Evolutionary conservation across 257 asterid genomes (phyloP).

Genomic region (Nicotiana sylvestris): DNA sequence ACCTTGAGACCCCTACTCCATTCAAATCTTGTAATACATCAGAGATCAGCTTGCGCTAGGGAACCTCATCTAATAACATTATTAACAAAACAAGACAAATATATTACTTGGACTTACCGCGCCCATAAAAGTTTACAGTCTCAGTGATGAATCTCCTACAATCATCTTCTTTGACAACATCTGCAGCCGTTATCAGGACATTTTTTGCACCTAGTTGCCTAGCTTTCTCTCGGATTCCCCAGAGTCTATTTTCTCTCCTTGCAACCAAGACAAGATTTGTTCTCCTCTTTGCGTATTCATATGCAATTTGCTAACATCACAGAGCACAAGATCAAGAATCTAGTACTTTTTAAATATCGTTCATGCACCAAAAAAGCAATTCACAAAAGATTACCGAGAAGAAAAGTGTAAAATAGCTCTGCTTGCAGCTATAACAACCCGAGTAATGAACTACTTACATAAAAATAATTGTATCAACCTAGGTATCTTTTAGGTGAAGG

Average conservation of each 20-base stretch:
- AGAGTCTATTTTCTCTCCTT: constrained; percentile 62
- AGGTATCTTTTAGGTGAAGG: not conserved
- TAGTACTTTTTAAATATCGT: not conserved
- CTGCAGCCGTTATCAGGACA: constrained; percentile 75
- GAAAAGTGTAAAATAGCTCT: not conserved
- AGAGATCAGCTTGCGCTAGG: not conserved
- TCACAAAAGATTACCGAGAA: not conserved
- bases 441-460: no score
- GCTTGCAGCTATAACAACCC: not conserved
- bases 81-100: not conserved
- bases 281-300: constrained; percentile 76
- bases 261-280: constrained; percentile 80
- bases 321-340: not conserved
- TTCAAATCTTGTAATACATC: not conserved
- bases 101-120: constrained; percentile 27
- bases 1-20: not conserved
- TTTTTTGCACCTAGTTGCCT: constrained; percentile 51
- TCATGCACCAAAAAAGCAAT: not conserved
- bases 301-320: constrained; percentile 67
- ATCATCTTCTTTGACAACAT: constrained; percentile 89
- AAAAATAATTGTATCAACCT: no score
- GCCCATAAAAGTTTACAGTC: constrained; percentile 54
- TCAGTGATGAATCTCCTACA: constrained; percentile 71
- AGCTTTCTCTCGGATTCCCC: constrained; percentile 72
- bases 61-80: not conserved